These are phyloP conservation scores for Parafenestella ontariensis DNA, from an alignment of 2,329 filamentous ascomycete species.

Conservation along the genomic window DNA sequence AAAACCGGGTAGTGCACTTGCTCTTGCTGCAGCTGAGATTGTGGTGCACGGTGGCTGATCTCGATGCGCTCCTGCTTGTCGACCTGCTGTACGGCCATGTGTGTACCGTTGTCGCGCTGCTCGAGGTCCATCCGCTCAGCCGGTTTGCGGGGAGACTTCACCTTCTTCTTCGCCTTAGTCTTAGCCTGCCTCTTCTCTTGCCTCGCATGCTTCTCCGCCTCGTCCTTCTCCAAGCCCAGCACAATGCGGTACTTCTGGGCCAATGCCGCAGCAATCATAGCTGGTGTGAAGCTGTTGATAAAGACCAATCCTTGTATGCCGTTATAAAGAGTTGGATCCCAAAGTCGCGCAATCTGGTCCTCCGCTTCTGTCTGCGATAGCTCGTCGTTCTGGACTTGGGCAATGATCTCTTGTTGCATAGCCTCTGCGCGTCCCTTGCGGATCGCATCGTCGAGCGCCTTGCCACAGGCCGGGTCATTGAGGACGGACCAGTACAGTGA, in stretches of 20 bases:
- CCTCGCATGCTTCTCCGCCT: constrained; percentile 7
- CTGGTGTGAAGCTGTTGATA: constrained; percentile 28
- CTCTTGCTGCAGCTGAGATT: background rate
- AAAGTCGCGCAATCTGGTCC: constrained; percentile 23
- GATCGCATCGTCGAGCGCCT: constrained; percentile 35
- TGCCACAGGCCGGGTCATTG: constrained; percentile 31
- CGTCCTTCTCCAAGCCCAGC: constrained; percentile 29
- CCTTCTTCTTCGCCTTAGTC: constrained; percentile 8
- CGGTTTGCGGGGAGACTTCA: background rate
- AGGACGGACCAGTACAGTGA: constrained; percentile 30
- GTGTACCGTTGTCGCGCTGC: background rate
- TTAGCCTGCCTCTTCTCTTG: constrained; percentile 11
- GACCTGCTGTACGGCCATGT: background rate
- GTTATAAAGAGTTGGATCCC: constrained; percentile 14
- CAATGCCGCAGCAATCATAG: constrained; percentile 35
- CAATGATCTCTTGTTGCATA: constrained; percentile 24
- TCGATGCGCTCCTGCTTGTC: background rate
- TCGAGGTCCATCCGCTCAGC: background rate
- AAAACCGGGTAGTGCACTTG: background rate
- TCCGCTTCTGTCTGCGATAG: constrained; percentile 20
- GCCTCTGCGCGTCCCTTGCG: constrained; percentile 21
- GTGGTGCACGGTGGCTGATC: background rate
- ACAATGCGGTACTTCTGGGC: constrained; percentile 36
- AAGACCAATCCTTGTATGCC: constrained; percentile 28
- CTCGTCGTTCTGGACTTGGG: constrained; percentile 12